Conservation (phyloP, 2,329 filamentous ascomycete species). For the Epichloe typhina region DNA sequence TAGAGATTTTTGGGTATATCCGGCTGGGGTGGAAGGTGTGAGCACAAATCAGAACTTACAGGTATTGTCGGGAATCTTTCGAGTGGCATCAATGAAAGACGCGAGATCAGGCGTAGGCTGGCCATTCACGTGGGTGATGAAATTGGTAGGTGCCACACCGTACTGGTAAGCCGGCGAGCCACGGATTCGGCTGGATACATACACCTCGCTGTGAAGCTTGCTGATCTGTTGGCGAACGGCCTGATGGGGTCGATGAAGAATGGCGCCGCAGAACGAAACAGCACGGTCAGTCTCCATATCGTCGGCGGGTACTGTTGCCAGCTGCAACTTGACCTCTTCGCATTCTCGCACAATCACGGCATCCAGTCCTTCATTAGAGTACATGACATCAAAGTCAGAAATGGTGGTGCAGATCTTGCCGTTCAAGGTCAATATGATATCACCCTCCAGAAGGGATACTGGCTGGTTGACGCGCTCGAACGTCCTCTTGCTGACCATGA, state of each 20-base stretch:
- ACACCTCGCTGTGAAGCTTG: slow-evolving; percentile 91
- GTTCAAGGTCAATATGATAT: slow-evolving; percentile 85
- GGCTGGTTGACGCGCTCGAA: slow-evolving; percentile 42
- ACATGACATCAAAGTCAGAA: slow-evolving; percentile 92
- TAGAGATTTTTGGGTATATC: slow-evolving; percentile 5
- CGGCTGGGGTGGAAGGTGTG: neutral
- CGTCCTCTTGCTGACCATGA: slow-evolving; percentile 91
- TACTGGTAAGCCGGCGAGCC: slow-evolving; percentile 82
- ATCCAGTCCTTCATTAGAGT: slow-evolving; percentile 70
- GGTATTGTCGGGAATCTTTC: slow-evolving; percentile 87
- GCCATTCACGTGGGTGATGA: slow-evolving; percentile 92
- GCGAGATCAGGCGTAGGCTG: slow-evolving; percentile 71
- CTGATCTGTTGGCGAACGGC: slow-evolving; percentile 95
- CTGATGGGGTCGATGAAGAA: slow-evolving; percentile 86
- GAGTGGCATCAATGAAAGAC: slow-evolving; percentile 66
- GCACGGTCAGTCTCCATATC: slow-evolving; percentile 88
- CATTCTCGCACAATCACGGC: slow-evolving; percentile 79
- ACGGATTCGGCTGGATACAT: slow-evolving; percentile 75
- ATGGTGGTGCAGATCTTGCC: slow-evolving; percentile 86
- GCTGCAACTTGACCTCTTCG: slow-evolving; percentile 59
- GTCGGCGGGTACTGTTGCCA: slow-evolving; percentile 77
- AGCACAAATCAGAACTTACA: slow-evolving; percentile 37
- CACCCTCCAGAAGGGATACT: slow-evolving; percentile 66
- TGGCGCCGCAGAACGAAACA: slow-evolving; percentile 87
- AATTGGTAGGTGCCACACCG: slow-evolving; percentile 88